Base-by-base conservation (phyloP, 192 early-diverging fungal genomes). In the Coemansia sp. region DNA sequence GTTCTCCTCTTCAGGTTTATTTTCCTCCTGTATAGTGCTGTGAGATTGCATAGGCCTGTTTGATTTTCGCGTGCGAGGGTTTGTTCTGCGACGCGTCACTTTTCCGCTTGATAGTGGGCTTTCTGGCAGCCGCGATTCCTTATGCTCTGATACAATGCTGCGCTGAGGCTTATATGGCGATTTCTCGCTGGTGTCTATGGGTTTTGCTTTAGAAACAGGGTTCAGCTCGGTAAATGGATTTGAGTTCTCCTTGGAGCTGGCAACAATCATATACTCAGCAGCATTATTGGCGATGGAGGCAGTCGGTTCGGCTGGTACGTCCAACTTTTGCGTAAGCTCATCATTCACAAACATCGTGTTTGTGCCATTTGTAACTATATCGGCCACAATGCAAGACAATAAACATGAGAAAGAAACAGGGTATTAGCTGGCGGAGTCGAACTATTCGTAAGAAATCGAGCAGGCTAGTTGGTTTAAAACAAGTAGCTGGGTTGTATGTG, bases 81-180 rank as follows among this genome's bases (percentile, higher is more conserved):
- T 56, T 25, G 62, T n/a, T 30, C 59, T 68, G 23, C 75, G 75
- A 26, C 61, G 60, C 1, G 75, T 56, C 4, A 77, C 75, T n/a
- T 67, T 71, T n/a, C 75, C 70, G 35, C 75, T 68, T 1, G 75
- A 68, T 29, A 68, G 46, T 46, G 42, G 35, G 42, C 25, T 45
- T 61, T 61, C 40, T 18, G 59, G 26, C 59, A 46, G 4, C 29
- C 15, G 26, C 42, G 23, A 10, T 28, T 53, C 29, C 9, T 30
- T 53, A 9, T 12, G 12, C 26, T 16, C 52, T 1, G 25, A 9
- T 13, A 16, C 23, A 30, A 7, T 53, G 25, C 26, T 53, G 20
- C 29, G 52, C 23, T 30, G 52, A 5, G 52, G 10, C 21, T 26
- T 53, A 20, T 26, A 10, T 28, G 52, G 25, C 20, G 10, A 26